Percentiles rank a stretch among this genome's conserved stretches.
These are phyloP conservation scores for Sugiyamaella smithiae DNA, from an alignment of 805 yeast genomes.

Conservation along the genomic window DNA sequence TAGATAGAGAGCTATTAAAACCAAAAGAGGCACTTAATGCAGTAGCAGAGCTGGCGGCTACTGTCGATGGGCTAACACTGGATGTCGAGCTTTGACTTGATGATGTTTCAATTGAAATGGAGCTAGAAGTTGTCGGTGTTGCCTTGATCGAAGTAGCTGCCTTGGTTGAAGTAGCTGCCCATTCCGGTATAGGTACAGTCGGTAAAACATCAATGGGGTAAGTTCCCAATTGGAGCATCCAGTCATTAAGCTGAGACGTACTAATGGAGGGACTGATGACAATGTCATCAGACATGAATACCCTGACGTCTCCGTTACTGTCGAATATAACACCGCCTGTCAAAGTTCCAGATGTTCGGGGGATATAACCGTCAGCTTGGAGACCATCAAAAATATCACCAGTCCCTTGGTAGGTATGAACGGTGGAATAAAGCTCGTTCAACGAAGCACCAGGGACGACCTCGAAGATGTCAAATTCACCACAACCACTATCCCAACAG, in stretches of 20 bases:
- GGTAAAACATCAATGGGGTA: neutral
- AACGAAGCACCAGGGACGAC: neutral
- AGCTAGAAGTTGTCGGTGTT: neutral
- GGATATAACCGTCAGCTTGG: neutral
- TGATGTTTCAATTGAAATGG: neutral
- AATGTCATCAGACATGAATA: neutral
- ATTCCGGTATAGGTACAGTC: neutral
- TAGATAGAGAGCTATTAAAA: neutral
- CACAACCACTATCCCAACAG: constrained; percentile 97
- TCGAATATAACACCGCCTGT: constrained; percentile 8
- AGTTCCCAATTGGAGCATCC: too few species aligned
- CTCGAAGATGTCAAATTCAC: constrained; percentile 95
- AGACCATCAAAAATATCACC: constrained; percentile 2
- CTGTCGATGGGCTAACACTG: too few species aligned
- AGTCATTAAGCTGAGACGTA: neutral
- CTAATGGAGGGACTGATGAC: neutral
- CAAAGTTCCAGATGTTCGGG: neutral
- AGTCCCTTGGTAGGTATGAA: constrained; percentile 5
- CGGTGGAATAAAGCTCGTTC: constrained; percentile 1
- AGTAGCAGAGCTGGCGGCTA: neutral
- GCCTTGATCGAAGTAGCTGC: neutral
- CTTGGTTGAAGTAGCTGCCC: neutral
- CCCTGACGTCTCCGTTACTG: constrained; percentile 3
- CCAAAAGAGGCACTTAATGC: neutral
- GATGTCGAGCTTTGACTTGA: neutral